Evolutionary conservation across 768 basidiomycete genomes (phyloP).

Genomic region (Kwoniella dendrophila): DNA sequence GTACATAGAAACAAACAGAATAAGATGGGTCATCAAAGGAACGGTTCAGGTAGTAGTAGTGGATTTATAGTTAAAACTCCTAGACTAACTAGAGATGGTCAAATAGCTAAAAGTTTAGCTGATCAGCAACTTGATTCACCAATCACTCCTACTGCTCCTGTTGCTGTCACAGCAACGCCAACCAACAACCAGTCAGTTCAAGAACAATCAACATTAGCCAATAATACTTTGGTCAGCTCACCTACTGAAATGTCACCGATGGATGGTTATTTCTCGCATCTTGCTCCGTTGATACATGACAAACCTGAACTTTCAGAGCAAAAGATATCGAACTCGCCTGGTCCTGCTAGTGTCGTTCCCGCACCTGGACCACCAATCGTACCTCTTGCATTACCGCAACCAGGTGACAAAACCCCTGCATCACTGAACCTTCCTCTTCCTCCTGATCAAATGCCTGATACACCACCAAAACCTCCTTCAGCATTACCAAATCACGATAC

Average conservation of each 20-base stretch:
- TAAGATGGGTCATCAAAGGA: conserved; percentile 19
- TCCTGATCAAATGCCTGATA: conserved; percentile 42
- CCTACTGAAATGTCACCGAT: conserved; percentile 8
- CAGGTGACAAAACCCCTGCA: conserved; percentile 16
- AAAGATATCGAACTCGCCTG: background rate
- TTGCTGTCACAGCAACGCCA: conserved; percentile 4
- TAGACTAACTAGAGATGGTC: conserved; percentile 1
- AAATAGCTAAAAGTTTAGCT: background rate
- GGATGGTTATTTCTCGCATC: conserved; percentile 19
- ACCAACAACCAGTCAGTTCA: background rate
- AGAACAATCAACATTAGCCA: background rate
- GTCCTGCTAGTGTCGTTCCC: conserved; percentile 1
- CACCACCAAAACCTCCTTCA: conserved; percentile 17
- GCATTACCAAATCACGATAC: background rate
- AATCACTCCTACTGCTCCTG: background rate
- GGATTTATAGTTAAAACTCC: conserved; percentile 27
- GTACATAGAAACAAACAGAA: conserved; percentile 17
- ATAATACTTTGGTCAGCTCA: conserved; percentile 1
- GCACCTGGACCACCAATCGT: conserved; percentile 29
- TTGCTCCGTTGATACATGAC: conserved; percentile 7
- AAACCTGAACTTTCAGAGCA: background rate
- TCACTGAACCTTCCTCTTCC: conserved; percentile 31
- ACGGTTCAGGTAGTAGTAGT: conserved; percentile 17
- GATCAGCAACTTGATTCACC: background rate
- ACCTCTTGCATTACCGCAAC: conserved; percentile 26